A percentile compares a stretch with the other conserved stretches of the same genome.
Conservation (phyloP, 139 green algal species). For the Yamagishiella unicocca region DNA sequence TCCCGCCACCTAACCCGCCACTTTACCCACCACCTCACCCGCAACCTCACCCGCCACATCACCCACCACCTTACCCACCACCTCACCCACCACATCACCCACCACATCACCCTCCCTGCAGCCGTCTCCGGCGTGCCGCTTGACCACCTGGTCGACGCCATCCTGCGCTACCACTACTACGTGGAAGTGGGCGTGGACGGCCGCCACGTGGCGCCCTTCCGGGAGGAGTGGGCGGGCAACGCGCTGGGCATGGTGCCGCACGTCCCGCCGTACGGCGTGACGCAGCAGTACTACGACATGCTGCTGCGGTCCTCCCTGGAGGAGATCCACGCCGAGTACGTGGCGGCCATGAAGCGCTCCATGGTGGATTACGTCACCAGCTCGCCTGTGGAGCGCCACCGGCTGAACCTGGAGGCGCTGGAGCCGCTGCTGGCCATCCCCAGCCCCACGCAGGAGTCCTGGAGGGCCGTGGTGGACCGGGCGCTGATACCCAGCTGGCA, state of each 20-base stretch:
- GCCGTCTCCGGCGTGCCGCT: background rate
- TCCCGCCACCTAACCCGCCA: too few species aligned
- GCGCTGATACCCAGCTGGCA: constrained; percentile 67
- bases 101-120: background rate
- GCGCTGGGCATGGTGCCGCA: constrained; percentile 70
- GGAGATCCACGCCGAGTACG: constrained; percentile 80
- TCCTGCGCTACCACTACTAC: constrained; percentile 82
- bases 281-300: constrained; percentile 64
- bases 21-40: too few species aligned
- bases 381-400: constrained; percentile 64
- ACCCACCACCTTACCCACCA: too few species aligned
- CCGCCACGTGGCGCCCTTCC: constrained; percentile 65
- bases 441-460: constrained; percentile 20
- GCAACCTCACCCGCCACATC: too few species aligned
- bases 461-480: constrained; percentile 45
- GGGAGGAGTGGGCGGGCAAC: constrained; percentile 75
- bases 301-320: constrained; percentile 65
- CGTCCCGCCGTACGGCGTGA: constrained; percentile 42
- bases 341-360: constrained; percentile 63
- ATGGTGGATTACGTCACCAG: constrained; percentile 81
- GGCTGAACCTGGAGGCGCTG: constrained; percentile 70
- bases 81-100: too few species aligned
- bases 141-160: constrained; percentile 56
- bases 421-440: constrained; percentile 60
- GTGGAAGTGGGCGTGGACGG: constrained; percentile 71